Evolutionary conservation across 805 yeast species (phyloP), one percentile per base, ranked within the genome.

Genomic region (Kuraishia borneana): DNA sequence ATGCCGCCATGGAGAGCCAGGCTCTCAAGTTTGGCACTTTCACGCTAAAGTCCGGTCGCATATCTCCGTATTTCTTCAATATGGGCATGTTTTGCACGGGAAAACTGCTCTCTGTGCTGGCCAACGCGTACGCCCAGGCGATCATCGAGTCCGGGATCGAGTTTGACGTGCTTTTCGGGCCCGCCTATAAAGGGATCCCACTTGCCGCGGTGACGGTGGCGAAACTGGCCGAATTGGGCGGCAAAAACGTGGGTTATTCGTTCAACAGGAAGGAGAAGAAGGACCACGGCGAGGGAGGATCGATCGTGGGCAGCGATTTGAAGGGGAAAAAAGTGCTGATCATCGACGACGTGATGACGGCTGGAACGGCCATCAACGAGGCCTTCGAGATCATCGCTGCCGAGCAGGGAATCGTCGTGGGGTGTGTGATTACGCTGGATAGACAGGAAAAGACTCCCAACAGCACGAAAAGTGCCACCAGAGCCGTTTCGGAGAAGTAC

Each of bases 231-330:
- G 97, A 92, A 60, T 65, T 87, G 44, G 92, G 84, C 39, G 84
- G 85, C n/a, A 75, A 73, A 34, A 56, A 74, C 39, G 63, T 84
- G 32, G 85, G 84, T 31, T 92, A 88, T 56, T 76, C 96, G n/a
- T 89, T 85, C 68, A 89, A 89, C 68, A 77, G 98, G 58, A 92
- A 89, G 62, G 96, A 87, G 59, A 81, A 82, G 65, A 89, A 89
- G 61, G 96, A 88, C 53, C 98, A 89, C 53, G 98, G 98, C 37
- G 98, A 89, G 63, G 98, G 97, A 45, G 98, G 98, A 10, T 72
- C 73, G 37, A 83, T 89, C 46, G 97, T 92, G 28, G 98, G 98
- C 25, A 75, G 82, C 31, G 58, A 73, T 5, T 69, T 89, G 47
- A 68, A 69, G 40, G 82, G 71, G 32, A 81, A 88, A 56, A 69